These are phyloP conservation scores for Coemansia sp. DNA, from an alignment of 371 early-diverging fungal genomes.

Conservation along the genomic window DNA sequence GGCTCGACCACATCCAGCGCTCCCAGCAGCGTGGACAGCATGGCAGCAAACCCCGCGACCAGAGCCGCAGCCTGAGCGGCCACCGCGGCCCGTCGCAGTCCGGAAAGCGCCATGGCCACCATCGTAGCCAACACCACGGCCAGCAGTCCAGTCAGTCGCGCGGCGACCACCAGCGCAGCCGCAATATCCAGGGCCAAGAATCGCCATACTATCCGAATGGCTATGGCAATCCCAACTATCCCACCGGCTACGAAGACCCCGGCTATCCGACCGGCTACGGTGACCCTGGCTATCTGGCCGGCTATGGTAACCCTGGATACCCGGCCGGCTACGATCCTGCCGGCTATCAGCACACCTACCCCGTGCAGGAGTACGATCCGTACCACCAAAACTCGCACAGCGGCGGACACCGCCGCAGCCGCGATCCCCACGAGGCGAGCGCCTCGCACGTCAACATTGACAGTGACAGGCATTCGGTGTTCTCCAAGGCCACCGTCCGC, in stretches of 20 bases:
- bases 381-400: not conserved
- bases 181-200: not conserved
- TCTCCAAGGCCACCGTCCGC: constrained; percentile 16
- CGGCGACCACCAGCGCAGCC: not conserved
- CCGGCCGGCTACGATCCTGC: not conserved
- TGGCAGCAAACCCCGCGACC: constrained; percentile 1
- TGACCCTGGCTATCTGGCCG: not conserved
- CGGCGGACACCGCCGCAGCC: constrained; percentile 5
- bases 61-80: not conserved
- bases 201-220: not conserved
- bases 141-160: not conserved
- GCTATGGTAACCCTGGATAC: not conserved
- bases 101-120: not conserved
- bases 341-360: not conserved
- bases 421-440: not conserved
- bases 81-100: not conserved
- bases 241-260: not conserved
- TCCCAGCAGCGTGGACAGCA: constrained; percentile 3
- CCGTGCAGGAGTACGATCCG: constrained; percentile 3
- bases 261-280: not conserved
- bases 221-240: not conserved
- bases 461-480: constrained; percentile 31
- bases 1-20: not conserved
- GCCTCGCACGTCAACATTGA: constrained; percentile 24
- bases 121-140: not conserved